These are phyloP conservation scores for Aquilaria sinensis DNA, from an alignment of 345 rosid species.

Conservation along the genomic window DNA sequence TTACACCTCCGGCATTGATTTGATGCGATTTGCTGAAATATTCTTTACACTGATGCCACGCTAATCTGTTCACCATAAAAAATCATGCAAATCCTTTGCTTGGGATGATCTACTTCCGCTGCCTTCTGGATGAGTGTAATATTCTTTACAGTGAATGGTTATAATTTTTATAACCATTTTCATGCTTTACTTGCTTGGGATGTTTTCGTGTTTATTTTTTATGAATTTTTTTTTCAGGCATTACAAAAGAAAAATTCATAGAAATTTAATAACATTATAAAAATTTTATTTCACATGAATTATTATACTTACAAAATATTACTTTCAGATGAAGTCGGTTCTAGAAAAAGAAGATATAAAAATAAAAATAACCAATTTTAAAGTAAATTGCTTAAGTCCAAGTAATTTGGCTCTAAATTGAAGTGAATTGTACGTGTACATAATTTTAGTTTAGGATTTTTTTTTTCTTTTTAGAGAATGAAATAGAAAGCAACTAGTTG, in stretches of 20 bases:
- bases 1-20: not conserved
- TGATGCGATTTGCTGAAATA: not conserved
- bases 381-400: too few relatives aligned
- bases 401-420: too few relatives aligned
- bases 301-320: not conserved
- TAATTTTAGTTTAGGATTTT: too few relatives aligned
- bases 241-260: too few relatives aligned
- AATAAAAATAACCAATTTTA: not conserved
- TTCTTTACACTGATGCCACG: not conserved
- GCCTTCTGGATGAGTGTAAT: not conserved
- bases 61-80: not conserved
- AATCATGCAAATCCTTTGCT: constrained; percentile 4
- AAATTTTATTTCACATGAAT: not conserved
- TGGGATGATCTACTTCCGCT: constrained; percentile 3
- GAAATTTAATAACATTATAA: too few relatives aligned
- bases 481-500: too few relatives aligned
- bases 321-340: not conserved
- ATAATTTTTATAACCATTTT: too few relatives aligned
- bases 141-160: too few relatives aligned
- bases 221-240: not conserved
- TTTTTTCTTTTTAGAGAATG: too few relatives aligned
- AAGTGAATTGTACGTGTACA: too few relatives aligned
- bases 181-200: too few relatives aligned
- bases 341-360: not conserved
- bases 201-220: too few relatives aligned